Base-by-base conservation (phyloP, 1,284 basidiomycete genomes). In the Dichomitus squalens region DNA sequence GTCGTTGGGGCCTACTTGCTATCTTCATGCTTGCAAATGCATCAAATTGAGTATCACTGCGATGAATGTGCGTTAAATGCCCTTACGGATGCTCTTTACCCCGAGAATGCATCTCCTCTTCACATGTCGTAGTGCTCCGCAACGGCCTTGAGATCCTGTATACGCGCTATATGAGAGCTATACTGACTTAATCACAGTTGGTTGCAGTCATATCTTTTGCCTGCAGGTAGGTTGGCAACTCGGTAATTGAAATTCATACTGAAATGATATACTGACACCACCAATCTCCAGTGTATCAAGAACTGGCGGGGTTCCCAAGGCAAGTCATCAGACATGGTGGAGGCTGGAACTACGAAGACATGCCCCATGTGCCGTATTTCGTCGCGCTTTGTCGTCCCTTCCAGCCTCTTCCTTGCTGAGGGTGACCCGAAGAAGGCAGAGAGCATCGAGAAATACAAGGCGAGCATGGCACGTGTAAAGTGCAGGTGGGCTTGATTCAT, bases 281-380 rank as follows among this genome's bases (percentile, higher is more conserved):
- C n/a, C n/a, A n/a, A n/a, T n/a, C n/a, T n/a, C n/a, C 62, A 90
- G 87, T 92, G 89, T 67, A 86, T 92, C 59, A 84, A 83, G 39
- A 80, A 82, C 64, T 92, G 89, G 89, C 82, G 89, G 33, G 80
- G 83, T 59, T 79, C 79, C n/a, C 61, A 70, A 7, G 79, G 76
- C 21, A 88, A 85, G 67, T 74, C 77, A 4, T 64, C 66, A 1
- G 86, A 85, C 55, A 70, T 83, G 5, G 68, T 81, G 9, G 71
- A 75, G 21, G 84, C 84, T 7, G 80, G 80, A 18, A 83, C 80
- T 52, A 86, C 79, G 57, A 91, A 91, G 75, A 84, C 80, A 49
- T 92, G 90, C 66, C 89, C 90, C 0, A 83, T 89, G 73, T 92
- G 90, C 66, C 84, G 88, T 34, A 70, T 76, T 7, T 61, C 76